These are phyloP conservation scores for Infundibulicybe gibba DNA, from an alignment of 768 basidiomycete species.

Conservation along the genomic window DNA sequence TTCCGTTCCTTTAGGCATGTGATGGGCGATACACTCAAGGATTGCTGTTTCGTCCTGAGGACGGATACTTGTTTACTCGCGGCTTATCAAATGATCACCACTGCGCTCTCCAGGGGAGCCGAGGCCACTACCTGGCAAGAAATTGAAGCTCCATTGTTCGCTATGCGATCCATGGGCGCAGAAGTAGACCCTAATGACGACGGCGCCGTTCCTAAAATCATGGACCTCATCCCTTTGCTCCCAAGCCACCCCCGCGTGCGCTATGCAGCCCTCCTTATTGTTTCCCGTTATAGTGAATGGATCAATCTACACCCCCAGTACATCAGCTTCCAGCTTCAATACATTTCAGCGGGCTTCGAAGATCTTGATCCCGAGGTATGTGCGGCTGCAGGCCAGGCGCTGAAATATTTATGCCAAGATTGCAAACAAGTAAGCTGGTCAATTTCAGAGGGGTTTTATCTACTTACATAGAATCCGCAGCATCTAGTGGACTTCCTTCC, in stretches of 20 bases:
- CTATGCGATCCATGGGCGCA: slow-evolving; percentile 97
- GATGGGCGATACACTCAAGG: slow-evolving; percentile 99
- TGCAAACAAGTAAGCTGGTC: slow-evolving; percentile 69
- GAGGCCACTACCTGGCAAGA: slow-evolving; percentile 84
- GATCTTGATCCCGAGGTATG: slow-evolving; percentile 76
- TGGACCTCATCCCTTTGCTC: slow-evolving; percentile 89
- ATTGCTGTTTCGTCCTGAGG: slow-evolving; percentile 93
- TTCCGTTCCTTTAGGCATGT: slow-evolving; percentile 95
- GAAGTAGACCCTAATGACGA: slow-evolving; percentile 83
- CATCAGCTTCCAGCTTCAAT: slow-evolving; percentile 81
- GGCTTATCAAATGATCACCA: slow-evolving; percentile 76
- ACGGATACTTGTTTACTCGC: slow-evolving; percentile 79
- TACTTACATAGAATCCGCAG: slow-evolving; percentile 29
- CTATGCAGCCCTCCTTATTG: slow-evolving; percentile 92
- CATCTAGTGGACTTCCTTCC: slow-evolving; percentile 92
- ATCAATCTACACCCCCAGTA: slow-evolving; percentile 86
- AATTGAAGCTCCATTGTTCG: slow-evolving; percentile 95
- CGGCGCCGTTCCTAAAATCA: slow-evolving; percentile 89
- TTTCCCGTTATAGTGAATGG: slow-evolving; percentile 97
- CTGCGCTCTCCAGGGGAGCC: slow-evolving; percentile 60
- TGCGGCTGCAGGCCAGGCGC: slow-evolving; percentile 92
- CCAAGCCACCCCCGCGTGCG: slow-evolving; percentile 89
- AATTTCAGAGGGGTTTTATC: neutral
- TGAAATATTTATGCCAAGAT: slow-evolving; percentile 96
- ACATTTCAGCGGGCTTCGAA: slow-evolving; percentile 91